phyloP scores from a whole-genome alignment of 345 rosid species.

The Eucalyptus polyanthemos region DNA sequence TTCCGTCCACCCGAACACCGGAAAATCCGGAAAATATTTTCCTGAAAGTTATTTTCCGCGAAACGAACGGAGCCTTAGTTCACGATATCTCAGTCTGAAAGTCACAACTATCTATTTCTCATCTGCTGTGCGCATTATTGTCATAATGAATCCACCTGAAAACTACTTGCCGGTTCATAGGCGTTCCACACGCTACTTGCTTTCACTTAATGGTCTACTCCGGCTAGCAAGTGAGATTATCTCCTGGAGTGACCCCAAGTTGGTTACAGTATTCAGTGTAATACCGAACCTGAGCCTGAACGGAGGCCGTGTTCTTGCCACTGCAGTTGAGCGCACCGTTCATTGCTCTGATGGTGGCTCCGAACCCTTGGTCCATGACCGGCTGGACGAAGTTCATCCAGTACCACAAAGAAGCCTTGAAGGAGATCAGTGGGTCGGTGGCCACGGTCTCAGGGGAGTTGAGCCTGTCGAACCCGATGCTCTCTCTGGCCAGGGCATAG shows the following conservation, averaged over 20 bases:
- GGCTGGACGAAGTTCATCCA: slow-evolving; percentile 46
- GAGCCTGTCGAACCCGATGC: slow-evolving; percentile 34
- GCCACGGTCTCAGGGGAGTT: slow-evolving; percentile 44
- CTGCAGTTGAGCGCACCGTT: slow-evolving; percentile 36
- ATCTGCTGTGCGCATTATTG: background rate
- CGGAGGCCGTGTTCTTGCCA: slow-evolving; percentile 16
- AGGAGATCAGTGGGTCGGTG: slow-evolving; percentile 26
- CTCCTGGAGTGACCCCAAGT: slow-evolving; percentile 33
- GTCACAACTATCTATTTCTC: background rate
- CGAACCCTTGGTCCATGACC: slow-evolving; percentile 29
- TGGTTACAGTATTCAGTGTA: slow-evolving; percentile 30
- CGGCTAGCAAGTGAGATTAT: slow-evolving; percentile 38
- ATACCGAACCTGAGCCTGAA: slow-evolving; percentile 25
- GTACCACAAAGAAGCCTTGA: slow-evolving; percentile 55
- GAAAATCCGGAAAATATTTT: too few relatives aligned
- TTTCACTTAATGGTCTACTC: background rate
- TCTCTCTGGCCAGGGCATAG: slow-evolving; percentile 43
- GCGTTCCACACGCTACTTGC: background rate
- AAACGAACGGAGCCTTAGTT: too few relatives aligned
- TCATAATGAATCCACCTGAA: background rate
- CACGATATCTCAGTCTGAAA: background rate
- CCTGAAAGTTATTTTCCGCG: too few relatives aligned
- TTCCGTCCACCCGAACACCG: too few relatives aligned
- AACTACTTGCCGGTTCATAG: background rate
- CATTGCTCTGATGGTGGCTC: slow-evolving; percentile 48